Evolutionary conservation across 805 yeast species (phyloP), one percentile per base, ranked within the genome.

Genomic region (Saccharomyces eubayanus): DNA sequence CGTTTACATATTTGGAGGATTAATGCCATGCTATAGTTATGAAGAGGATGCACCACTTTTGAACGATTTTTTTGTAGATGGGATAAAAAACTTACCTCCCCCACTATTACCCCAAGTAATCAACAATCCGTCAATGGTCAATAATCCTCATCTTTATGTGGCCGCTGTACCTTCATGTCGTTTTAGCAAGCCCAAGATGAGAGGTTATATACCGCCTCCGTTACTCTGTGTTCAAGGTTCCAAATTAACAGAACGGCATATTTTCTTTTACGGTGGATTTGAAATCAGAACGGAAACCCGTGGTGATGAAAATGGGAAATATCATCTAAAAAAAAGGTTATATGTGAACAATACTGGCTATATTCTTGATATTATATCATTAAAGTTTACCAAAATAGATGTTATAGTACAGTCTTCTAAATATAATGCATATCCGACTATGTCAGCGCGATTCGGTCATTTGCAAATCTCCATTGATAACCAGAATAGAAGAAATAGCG

Each of bases 181-280:
- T 6, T 54, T 76, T 2, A 57, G 58, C 5, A 65, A 62, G 67
- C 67, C 73, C 62, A 31, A 59, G 53, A 31, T 67, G 4, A 50
- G 55, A 2, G 79, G 78, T 4, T 74, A 73, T 49, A 60, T 72
- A 6, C 89, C 90, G 0, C 77, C 79, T 5, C 76, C 83, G 3
- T 62, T 84, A 16, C 61, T 79, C 45, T 75, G 80, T 51, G 70
- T 81, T 63, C 60, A 73, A 8, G 75, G 79, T 6, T 72, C 80
- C 6, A 74, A 67, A 53, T 68, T 86, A 5, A 77, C 86, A 2
- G 72, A 76, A 20, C 67, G 81, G 40, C 83, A 83, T 58, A 74
- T 82, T n/a, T 76, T 85, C 58, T 76, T 77, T 56, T 84, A 79
- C 62, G 95, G 92, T 6, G 95, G 94, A 0, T 79, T 84, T 63